Conservation (phyloP, 192 early-diverging fungal genomes). For the Gigaspora rosea region DNA sequence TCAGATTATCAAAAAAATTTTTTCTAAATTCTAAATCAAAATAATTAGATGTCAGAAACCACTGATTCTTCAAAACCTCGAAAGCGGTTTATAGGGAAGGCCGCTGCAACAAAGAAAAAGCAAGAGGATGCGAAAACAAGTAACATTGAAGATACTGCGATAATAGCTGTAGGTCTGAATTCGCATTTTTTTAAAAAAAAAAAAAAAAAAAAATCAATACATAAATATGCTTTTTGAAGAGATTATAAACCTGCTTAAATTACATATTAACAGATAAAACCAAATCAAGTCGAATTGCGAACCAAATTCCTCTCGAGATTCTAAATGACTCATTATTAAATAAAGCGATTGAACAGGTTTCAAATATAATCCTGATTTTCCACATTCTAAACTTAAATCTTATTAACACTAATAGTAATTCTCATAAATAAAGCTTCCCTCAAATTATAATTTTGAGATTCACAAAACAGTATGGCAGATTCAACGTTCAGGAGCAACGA, state of each 20-base stretch:
- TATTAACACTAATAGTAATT: too few relatives aligned
- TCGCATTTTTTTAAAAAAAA: neutral
- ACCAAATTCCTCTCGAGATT: constrained; percentile 86
- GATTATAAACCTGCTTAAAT: too few relatives aligned
- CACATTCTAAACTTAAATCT: too few relatives aligned
- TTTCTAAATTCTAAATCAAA: too few relatives aligned
- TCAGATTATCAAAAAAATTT: too few relatives aligned
- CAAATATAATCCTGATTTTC: neutral
- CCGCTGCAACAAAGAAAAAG: neutral
- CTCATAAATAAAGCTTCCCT: constrained; percentile 58
- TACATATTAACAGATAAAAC: neutral
- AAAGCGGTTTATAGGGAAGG: constrained; percentile 5
- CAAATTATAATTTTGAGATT: constrained; percentile 99
- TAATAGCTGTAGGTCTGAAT: neutral
- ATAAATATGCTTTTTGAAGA: neutral
- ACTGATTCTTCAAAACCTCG: neutral
- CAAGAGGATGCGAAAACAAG: neutral
- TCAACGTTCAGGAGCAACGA: constrained; percentile 67
- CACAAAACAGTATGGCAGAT: constrained; percentile 96
- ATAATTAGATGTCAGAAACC: too few relatives aligned
- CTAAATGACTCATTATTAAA: constrained; percentile 79
- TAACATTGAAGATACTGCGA: neutral
- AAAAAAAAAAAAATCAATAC: neutral
- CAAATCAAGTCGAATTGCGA: constrained; percentile 48
- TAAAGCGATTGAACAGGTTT: constrained; percentile 74